Base-by-base conservation (phyloP, 257 asterid genomes). In the Lycium ferocissimum region DNA sequence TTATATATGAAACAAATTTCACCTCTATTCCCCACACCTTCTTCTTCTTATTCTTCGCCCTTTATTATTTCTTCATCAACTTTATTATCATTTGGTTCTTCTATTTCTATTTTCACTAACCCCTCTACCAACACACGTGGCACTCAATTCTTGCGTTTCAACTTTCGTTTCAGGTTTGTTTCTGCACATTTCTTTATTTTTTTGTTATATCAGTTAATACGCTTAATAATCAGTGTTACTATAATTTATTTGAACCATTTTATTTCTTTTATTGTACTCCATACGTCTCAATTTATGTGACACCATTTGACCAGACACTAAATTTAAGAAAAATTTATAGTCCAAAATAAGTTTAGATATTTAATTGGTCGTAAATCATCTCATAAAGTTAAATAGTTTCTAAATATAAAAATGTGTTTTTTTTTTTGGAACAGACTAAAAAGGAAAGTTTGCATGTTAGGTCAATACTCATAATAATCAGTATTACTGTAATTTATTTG, bases 81-180 rank as follows among this genome's bases (percentile, higher is more conserved):
- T 76, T 76, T 59, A 56, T n/a, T 80, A 47, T 84, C 82, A 83
- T 81, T 81, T 81, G 35, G 45, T 67, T 43, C 56, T 12, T 51
- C 79, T n/a, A 10, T 61, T 81, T 84, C 79, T 33, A 38, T 85
- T 15, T 84, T 72, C 67, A 3, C 22, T 61, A 53, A 11, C 13
- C 59, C 71, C 84, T 81, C 85, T 78, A 9, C 76, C 83, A 40
- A 22, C 62, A 84, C 88, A 17, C 79, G 89, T 78, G 85, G 72
- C 69, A 56, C 45, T 78, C 72, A 61, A 49, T 69, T 54, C n/a
- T 86, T 83, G 84, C 43, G 87, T 81, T 75, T 89, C 80, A 90
- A 83, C 20, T 85, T 89, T 79, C 88, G 61, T 11, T 80, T 83
- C 89, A 90, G 93, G 93, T 90, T 58, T 65, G 18, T 83, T 83